A percentile compares a stretch with the other conserved stretches of the same genome.
Evolutionary conservation across 106 monocot genomes (phyloP).

Genomic region (Dactylorhiza incarnata): DNA sequence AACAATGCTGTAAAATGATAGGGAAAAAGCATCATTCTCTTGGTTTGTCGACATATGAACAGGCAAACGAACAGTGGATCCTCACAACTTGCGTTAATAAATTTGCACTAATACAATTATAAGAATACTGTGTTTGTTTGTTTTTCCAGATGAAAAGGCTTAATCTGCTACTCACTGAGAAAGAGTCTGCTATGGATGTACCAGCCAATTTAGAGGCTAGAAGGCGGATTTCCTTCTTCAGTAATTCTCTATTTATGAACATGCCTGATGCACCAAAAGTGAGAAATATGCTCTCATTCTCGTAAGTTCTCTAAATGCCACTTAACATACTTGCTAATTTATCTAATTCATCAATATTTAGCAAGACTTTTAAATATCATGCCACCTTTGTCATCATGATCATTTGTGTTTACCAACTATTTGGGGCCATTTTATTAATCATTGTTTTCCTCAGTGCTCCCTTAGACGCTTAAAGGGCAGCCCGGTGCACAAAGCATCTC

Average conservation of each 20-base stretch:
- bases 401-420: too few relatives aligned
- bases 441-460: too few relatives aligned
- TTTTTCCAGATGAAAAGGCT: conserved; percentile 53
- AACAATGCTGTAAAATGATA: too few relatives aligned
- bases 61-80: too few relatives aligned
- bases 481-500: too few relatives aligned
- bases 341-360: neutral
- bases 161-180: conserved; percentile 58
- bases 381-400: neutral
- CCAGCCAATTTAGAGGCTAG: conserved; percentile 71
- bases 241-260: conserved; percentile 83
- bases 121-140: neutral
- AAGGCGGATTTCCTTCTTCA: conserved; percentile 65
- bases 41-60: too few relatives aligned
- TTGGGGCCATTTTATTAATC: too few relatives aligned
- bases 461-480: too few relatives aligned
- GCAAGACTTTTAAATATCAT: neutral
- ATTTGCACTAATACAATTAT: neutral
- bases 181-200: conserved; percentile 88
- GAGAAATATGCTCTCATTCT: conserved; percentile 87
- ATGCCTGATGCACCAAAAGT: conserved; percentile 95
- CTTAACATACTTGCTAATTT: neutral
- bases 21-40: too few relatives aligned
- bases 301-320: conserved; percentile 49
- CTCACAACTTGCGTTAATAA: neutral